These are phyloP conservation scores for Zalerion maritima DNA, from an alignment of 495 filamentous ascomycete species.

Conservation along the genomic window DNA sequence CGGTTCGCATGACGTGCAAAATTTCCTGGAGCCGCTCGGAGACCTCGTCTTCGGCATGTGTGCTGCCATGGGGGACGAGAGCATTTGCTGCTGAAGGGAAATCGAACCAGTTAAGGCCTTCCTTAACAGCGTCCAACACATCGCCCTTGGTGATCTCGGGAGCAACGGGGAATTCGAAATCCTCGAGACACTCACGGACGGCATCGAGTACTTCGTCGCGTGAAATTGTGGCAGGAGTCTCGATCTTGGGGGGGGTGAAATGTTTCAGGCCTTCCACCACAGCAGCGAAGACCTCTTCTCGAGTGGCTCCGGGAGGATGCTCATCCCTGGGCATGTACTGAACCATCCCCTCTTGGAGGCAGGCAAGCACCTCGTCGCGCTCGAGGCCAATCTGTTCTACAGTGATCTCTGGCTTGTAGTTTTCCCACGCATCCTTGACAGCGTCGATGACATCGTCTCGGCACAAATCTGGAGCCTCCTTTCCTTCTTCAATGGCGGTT, in stretches of 20 bases:
- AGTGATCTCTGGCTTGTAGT: constrained; percentile 82
- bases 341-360: constrained; percentile 68
- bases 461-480: constrained; percentile 29
- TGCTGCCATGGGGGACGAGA: constrained; percentile 16
- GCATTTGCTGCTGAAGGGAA: constrained; percentile 17
- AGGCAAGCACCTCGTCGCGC: constrained; percentile 73
- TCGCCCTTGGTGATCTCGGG: constrained; percentile 37
- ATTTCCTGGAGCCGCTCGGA: constrained; percentile 61
- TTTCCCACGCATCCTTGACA: constrained; percentile 77
- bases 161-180: constrained; percentile 49
- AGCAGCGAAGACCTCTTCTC: constrained; percentile 66
- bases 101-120: constrained; percentile 33
- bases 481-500: constrained; percentile 56
- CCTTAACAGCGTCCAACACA: constrained; percentile 37
- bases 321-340: constrained; percentile 48
- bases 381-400: constrained; percentile 79
- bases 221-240: constrained; percentile 50
- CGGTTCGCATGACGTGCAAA: constrained; percentile 52
- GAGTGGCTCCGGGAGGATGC: constrained; percentile 36
- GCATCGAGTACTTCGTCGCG: constrained; percentile 63
- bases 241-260: constrained; percentile 54
- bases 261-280: constrained; percentile 71
- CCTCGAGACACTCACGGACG: constrained; percentile 62
- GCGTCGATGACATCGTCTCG: constrained; percentile 75
- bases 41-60: constrained; percentile 45